Percentiles rank a stretch among this genome's conserved stretches.
Conservation (phyloP, 495 filamentous ascomycete species). For the Penicillium taxi region DNA sequence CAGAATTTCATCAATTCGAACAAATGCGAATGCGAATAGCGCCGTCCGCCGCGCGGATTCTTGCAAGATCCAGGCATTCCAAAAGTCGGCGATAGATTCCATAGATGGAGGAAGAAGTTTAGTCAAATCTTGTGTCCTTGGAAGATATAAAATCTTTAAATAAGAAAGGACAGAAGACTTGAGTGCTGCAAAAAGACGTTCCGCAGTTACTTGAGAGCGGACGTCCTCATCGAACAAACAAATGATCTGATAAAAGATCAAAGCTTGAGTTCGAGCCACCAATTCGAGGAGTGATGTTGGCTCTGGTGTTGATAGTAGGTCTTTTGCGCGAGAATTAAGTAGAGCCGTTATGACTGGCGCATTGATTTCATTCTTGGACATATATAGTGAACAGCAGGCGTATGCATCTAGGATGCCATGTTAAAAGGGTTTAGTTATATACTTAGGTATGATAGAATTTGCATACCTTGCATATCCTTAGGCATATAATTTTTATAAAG, state of each 20-base stretch:
- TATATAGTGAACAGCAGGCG: slow-evolving; percentile 41
- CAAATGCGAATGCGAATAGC: slow-evolving; percentile 33
- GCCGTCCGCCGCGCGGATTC: slow-evolving; percentile 43
- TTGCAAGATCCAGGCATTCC: slow-evolving; percentile 37
- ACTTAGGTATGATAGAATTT: not conserved
- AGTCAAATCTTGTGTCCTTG: slow-evolving; percentile 4
- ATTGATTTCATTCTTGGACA: slow-evolving; percentile 40
- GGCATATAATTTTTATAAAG: slow-evolving; percentile 44
- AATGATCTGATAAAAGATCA: slow-evolving; percentile 39
- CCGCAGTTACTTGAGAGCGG: slow-evolving; percentile 38
- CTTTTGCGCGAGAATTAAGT: slow-evolving; percentile 29
- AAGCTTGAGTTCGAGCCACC: slow-evolving; percentile 26
- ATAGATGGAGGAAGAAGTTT: slow-evolving; percentile 12
- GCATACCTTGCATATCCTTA: slow-evolving; percentile 38
- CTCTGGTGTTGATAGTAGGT: slow-evolving; percentile 26
- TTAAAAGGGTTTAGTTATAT: not conserved
- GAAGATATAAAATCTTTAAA: slow-evolving; percentile 13
- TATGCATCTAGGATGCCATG: slow-evolving; percentile 33
- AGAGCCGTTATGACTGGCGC: slow-evolving; percentile 33
- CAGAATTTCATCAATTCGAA: slow-evolving; percentile 29
- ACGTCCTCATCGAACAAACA: slow-evolving; percentile 52
- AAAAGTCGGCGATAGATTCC: slow-evolving; percentile 27
- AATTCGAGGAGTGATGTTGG: slow-evolving; percentile 20
- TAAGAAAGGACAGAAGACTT: slow-evolving; percentile 16
- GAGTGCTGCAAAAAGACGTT: slow-evolving; percentile 37